These are phyloP conservation scores for Saturnispora halmiae DNA, from an alignment of 805 yeast genomes.

Conservation along the genomic window DNA sequence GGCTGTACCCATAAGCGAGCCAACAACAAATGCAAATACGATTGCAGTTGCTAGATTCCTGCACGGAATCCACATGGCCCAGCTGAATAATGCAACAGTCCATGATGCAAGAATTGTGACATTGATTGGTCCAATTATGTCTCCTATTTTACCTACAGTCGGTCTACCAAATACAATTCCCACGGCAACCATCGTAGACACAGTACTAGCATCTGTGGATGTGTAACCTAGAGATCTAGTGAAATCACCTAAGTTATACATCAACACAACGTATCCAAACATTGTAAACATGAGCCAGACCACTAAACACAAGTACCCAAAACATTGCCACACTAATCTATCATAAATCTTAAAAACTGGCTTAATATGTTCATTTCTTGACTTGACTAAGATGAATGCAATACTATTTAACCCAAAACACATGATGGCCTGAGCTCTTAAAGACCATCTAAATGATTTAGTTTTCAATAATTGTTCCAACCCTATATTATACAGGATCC, in stretches of 20 bases:
- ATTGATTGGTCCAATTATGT: slow-evolving; percentile 43
- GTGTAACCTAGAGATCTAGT: slow-evolving; percentile 52
- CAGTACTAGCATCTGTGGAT: slow-evolving; percentile 45
- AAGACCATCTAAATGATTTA: slow-evolving; percentile 40
- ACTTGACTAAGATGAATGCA: slow-evolving; percentile 30
- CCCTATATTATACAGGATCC: slow-evolving; percentile 40
- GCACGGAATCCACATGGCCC: slow-evolving; percentile 52
- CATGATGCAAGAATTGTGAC: slow-evolving; percentile 32
- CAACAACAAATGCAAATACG: slow-evolving; percentile 42
- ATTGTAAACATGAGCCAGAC: slow-evolving; percentile 41
- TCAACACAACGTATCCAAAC: slow-evolving; percentile 52
- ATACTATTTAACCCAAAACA: slow-evolving; percentile 29
- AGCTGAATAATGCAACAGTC: slow-evolving; percentile 33
- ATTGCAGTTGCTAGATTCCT: slow-evolving; percentile 48
- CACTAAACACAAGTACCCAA: slow-evolving; percentile 27
- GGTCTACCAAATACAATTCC: slow-evolving; percentile 55
- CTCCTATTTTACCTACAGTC: slow-evolving; percentile 40
- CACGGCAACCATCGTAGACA: slow-evolving; percentile 50
- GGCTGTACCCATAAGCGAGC: slow-evolving; percentile 52
- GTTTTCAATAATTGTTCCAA: slow-evolving; percentile 36
- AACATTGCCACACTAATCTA: slow-evolving; percentile 27
- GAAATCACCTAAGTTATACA: slow-evolving; percentile 52
- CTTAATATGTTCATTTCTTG: slow-evolving; percentile 30
- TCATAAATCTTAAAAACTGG: slow-evolving; percentile 36
- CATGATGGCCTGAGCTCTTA: slow-evolving; percentile 38